phyloP scores from a whole-genome alignment of 2,329 filamentous ascomycete species.

The Didymella exigua region DNA sequence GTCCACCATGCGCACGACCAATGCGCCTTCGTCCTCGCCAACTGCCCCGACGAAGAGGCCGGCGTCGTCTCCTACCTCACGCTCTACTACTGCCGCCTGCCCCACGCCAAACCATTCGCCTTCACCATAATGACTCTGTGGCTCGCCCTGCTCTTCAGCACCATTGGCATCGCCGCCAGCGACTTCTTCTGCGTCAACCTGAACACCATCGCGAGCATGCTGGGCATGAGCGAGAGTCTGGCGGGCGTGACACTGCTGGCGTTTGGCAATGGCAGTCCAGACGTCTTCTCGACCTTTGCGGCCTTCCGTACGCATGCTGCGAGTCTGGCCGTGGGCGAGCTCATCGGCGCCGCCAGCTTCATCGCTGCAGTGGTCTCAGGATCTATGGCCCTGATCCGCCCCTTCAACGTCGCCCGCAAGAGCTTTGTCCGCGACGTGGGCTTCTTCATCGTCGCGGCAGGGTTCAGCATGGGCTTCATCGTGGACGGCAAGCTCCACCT shows the following conservation, averaged over 20 bases:
- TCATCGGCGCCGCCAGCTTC: slow-evolving; percentile 93
- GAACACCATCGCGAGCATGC: slow-evolving; percentile 84
- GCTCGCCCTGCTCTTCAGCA: slow-evolving; percentile 90
- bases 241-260: slow-evolving; percentile 95
- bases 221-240: slow-evolving; percentile 94
- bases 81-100: slow-evolving; percentile 85
- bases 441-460: slow-evolving; percentile 87
- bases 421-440: slow-evolving; percentile 90
- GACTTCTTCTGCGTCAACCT: slow-evolving; percentile 99
- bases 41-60: slow-evolving; percentile 88
- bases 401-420: slow-evolving; percentile 87
- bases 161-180: slow-evolving; percentile 95
- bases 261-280: slow-evolving; percentile 96
- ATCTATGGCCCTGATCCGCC: slow-evolving; percentile 94
- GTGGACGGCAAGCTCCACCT: slow-evolving; percentile 81
- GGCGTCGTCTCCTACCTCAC: slow-evolving; percentile 87
- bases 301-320: slow-evolving; percentile 97
- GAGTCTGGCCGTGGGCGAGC: slow-evolving; percentile 93
- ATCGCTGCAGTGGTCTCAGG: slow-evolving; percentile 96
- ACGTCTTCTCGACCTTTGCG: slow-evolving; percentile 98
- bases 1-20: slow-evolving; percentile 79
- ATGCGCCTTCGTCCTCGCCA: slow-evolving; percentile 80
- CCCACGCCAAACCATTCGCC: slow-evolving; percentile 72
- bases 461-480: slow-evolving; percentile 85
- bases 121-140: slow-evolving; percentile 79